Evolutionary conservation across 2,329 filamentous ascomycete species (phyloP).

Genomic region (Aureobasidium mangrovei): DNA sequence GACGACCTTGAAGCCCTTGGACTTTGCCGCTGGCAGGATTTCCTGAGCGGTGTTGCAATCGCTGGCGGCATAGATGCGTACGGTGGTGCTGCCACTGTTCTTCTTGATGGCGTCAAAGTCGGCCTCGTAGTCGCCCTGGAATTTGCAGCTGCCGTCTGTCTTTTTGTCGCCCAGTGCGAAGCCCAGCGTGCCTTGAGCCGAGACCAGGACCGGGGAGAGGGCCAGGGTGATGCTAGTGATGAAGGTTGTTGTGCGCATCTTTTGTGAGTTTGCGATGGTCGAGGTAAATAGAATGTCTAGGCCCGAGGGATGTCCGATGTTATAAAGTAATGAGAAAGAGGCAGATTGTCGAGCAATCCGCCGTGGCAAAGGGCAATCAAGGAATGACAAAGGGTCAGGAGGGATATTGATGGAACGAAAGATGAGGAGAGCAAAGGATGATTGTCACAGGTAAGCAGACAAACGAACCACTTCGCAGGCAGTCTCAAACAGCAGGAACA

Average conservation of each 20-base stretch:
- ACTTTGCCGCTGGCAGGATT: constrained; percentile 57
- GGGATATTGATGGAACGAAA: too few species aligned
- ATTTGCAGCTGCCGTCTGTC: constrained; percentile 54
- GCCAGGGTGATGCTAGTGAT: constrained; percentile 22
- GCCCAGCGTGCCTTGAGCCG: constrained; percentile 45
- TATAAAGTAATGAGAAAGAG: not conserved
- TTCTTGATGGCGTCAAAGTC: constrained; percentile 55
- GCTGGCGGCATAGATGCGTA: constrained; percentile 58
- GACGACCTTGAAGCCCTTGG: constrained; percentile 57
- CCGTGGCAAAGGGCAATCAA: too few species aligned
- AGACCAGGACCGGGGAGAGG: constrained; percentile 21
- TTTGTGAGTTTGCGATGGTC: not conserved
- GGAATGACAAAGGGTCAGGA: too few species aligned
- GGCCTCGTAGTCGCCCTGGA: constrained; percentile 50
- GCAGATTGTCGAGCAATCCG: not conserved
- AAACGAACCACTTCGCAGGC: too few species aligned
- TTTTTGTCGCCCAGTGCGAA: constrained; percentile 60
- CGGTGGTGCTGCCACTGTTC: constrained; percentile 44
- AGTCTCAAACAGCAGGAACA: too few species aligned
- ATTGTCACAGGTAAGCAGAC: too few species aligned
- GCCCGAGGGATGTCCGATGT: not conserved
- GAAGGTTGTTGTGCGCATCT: constrained; percentile 21
- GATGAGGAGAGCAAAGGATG: too few species aligned
- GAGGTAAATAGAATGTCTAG: not conserved
- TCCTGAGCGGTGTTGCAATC: constrained; percentile 57